These are phyloP conservation scores for Rubia yunnanensis DNA, from an alignment of 257 asterid species.

Conservation along the genomic window DNA sequence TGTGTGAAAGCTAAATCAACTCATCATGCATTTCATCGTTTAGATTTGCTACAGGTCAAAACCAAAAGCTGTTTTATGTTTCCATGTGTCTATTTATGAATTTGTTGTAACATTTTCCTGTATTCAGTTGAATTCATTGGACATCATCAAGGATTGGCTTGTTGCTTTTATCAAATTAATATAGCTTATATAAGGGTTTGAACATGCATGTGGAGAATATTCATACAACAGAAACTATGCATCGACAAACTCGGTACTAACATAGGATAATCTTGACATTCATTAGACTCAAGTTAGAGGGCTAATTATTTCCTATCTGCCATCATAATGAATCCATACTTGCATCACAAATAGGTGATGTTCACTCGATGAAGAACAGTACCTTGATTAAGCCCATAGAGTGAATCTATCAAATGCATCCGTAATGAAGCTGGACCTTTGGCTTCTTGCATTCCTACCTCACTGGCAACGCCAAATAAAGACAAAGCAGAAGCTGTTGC, in stretches of 20 bases:
- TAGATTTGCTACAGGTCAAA: conserved; percentile 1
- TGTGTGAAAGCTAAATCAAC: conserved; percentile 14
- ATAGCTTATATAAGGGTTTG: neutral
- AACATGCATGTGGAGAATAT: neutral
- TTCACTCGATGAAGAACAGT: conserved; percentile 30
- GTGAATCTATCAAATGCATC: conserved; percentile 56
- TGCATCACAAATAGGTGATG: conserved; percentile 28
- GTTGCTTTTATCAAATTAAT: neutral
- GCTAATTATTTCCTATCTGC: neutral
- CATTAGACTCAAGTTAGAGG: neutral
- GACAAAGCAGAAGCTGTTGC: conserved; percentile 83
- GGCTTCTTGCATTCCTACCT: conserved; percentile 51
- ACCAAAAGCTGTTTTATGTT: neutral
- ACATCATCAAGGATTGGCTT: neutral
- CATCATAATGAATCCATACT: neutral
- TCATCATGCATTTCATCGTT: conserved; percentile 11
- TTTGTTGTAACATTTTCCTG: neutral
- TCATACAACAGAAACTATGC: neutral
- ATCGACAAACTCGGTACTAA: neutral
- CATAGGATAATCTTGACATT: neutral
- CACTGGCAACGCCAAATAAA: conserved; percentile 70
- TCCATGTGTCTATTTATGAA: conserved; percentile 8
- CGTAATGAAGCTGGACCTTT: conserved; percentile 82
- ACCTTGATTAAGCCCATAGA: conserved; percentile 43
- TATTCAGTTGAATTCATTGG: neutral